Percentiles rank a stretch among this genome's conserved stretches.
These are phyloP conservation scores for Malassezia cuniculi DNA, from an alignment of 1,284 basidiomycete genomes.

Conservation along the genomic window DNA sequence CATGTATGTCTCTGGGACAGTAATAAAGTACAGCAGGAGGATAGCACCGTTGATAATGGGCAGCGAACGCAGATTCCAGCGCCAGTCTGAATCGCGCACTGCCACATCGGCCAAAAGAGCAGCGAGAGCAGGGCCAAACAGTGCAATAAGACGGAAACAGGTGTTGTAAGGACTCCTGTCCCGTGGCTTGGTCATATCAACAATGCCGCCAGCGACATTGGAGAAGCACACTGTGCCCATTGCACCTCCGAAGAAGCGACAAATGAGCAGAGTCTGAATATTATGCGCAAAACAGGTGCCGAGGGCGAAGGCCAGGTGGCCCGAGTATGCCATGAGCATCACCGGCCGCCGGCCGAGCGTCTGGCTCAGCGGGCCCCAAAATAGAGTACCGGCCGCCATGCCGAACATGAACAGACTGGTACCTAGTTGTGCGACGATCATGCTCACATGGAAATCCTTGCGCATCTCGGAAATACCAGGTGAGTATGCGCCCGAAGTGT, in stretches of 20 bases:
- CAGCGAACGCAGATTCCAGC: constrained; percentile 14
- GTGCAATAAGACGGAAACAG: constrained; percentile 11
- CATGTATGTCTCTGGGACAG: constrained; percentile 13
- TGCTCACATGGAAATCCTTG: constrained; percentile 1
- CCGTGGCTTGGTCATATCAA: constrained; percentile 17
- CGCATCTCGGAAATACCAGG: constrained; percentile 3
- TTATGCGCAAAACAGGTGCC: constrained; percentile 8
- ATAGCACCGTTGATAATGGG: constrained; percentile 6
- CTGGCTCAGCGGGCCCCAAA: constrained; percentile 13
- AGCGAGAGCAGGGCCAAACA: constrained; percentile 11
- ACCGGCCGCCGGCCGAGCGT: constrained; percentile 10
- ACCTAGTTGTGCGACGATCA: constrained; percentile 8
- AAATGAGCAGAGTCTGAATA: constrained; percentile 6
- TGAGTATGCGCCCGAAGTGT: constrained; percentile 11
- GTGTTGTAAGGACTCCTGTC: constrained; percentile 14
- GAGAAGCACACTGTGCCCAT: constrained; percentile 6
- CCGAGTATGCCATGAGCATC: neutral
- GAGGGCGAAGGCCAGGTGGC: constrained; percentile 10
- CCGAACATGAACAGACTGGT: constrained; percentile 14
- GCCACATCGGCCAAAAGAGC: constrained; percentile 13
- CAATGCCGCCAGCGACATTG: constrained; percentile 16
- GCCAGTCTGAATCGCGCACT: constrained; percentile 10
- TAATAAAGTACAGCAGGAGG: constrained; percentile 10
- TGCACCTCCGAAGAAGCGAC: constrained; percentile 13
- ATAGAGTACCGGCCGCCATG: constrained; percentile 3